Base-by-base conservation (phyloP, 495 filamentous ascomycete genomes). In the Hypoxylon subgilvum region DNA sequence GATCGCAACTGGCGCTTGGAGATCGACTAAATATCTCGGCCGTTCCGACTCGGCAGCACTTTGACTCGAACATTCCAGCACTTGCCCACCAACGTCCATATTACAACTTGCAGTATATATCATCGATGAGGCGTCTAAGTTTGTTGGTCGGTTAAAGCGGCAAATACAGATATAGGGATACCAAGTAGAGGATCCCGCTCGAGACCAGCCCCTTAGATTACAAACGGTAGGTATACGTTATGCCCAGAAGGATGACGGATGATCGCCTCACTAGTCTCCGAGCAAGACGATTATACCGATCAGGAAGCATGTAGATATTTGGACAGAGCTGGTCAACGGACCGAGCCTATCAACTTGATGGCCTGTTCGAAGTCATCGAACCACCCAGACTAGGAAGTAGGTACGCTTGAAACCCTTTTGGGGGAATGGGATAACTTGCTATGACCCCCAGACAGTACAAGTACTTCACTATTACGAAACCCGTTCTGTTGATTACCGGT, bases 1-100 rank as follows among this genome's bases (percentile, higher is more conserved):
- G 46, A 19, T 50, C 50, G 61, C 53, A 54, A 40, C 13, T 12
- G 6, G 61, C 61, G 61, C 48, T 45, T 53, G 31, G 17, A 8
- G 23, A 45, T 18, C 39, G 43, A 42, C 41, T 36, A 28, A 27
- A 23, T 21, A 22, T 10, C 13, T 6, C 32, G 6, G 18, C 25
- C 8, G 10, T 40, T 35, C 22, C 38, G 18, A 31, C 44, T 49
- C 19, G 30, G 49, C 27, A 0, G 22, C 2, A 43, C 17, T 12
- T 31, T 16, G 1, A 38, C 13, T 38, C 54, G 16, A 40, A n/a
- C 14, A 42, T 40, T 35, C 16, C 36, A 32, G 13, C 27, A 22
- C 14, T 13, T 36, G 5, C 17, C 25, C 28, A 44, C 32, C 25
- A 19, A n/a, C 28, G 27, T 35, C 8, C 12, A 13, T 14, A 39